Percentiles rank a stretch among this genome's conserved stretches.
These are phyloP conservation scores for Colletotrichum cereale DNA, from an alignment of 2,329 filamentous ascomycete genomes.

Conservation along the genomic window DNA sequence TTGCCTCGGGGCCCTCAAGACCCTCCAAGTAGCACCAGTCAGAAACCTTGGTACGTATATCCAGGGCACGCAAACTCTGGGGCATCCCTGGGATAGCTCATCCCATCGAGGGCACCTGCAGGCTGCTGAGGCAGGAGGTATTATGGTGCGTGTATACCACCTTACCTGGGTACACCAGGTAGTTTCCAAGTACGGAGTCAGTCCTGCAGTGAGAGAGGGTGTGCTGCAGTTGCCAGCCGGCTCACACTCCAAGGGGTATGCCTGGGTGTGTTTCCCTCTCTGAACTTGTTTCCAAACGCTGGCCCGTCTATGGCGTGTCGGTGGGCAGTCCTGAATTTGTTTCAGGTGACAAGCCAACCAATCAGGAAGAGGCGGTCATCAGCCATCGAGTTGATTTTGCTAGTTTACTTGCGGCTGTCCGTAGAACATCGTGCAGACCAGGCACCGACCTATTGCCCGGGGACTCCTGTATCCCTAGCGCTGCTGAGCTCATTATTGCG, in stretches of 20 bases:
- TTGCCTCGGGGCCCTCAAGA: slow-evolving; percentile 1
- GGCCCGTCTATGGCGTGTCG: slow-evolving; percentile 32
- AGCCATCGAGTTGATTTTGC: slow-evolving; percentile 13
- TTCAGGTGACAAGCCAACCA: slow-evolving; percentile 38
- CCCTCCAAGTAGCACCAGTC: not conserved
- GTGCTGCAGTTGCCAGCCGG: not conserved
- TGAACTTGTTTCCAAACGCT: slow-evolving; percentile 39
- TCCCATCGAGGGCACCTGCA: slow-evolving; percentile 5
- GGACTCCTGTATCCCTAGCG: not conserved
- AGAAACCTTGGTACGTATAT: not conserved
- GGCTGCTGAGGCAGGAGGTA: not conserved
- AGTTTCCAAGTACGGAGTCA: no score
- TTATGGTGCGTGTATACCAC: not conserved
- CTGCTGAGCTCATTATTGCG: slow-evolving; percentile 1
- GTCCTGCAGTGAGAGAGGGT: not conserved
- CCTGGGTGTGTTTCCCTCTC: slow-evolving; percentile 23
- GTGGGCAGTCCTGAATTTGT: slow-evolving; percentile 42
- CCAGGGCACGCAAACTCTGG: not conserved
- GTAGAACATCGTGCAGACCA: slow-evolving; percentile 22
- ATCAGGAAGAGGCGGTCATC: slow-evolving; percentile 17
- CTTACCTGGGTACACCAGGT: no score
- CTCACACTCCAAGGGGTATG: not conserved
- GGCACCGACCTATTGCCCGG: not conserved
- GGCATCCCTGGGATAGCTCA: not conserved
- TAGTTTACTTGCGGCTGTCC: slow-evolving; percentile 24